Evolutionary conservation across 139 green algal species (phyloP), one percentile per base, ranked within the genome.

Genomic region (Volvox reticuliferus): DNA sequence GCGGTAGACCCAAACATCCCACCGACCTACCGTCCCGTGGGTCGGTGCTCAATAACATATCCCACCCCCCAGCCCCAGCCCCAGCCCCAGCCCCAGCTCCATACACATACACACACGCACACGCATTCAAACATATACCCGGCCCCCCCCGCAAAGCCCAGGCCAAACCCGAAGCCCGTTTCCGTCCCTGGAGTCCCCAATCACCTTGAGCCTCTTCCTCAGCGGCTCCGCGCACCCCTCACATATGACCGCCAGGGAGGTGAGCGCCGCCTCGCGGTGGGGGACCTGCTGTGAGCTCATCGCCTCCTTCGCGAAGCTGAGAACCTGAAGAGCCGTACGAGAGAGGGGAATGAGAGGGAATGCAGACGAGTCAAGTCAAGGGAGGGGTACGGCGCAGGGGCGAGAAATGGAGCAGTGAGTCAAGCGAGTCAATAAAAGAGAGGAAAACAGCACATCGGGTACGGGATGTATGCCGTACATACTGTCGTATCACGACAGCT

Each of bases 191-290:
- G 17, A 19, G 17, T 19, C 62, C 62, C 62, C 62, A 24, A 17
- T 19, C 30, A 89, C 87, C 21, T 75, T 36, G 22, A 96, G 78
- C 3, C 90, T 84, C 89, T 93, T 94, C 26, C 93, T 80, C 81
- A 97, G 55, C 26, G 89, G 89, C 87, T 97, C 95, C 28, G 89
- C 82, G 71, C 96, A 98, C 37, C 96, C 96, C 90, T 98, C 94
- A 18, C 92, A 91, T 21, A 96, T 44, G 12, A 96, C 95, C 1
- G 93, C 93, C 33, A 97, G 73, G 3, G 86, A 82, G 28, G 84
- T 93, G 69, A 96, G 92, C 5, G 92, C 94, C 33, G 93, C 95
- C 61, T 79, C 81, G 33, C 81, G 30, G 91, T 92, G 86, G 77
- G 79, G 20, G 18, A 35, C 32, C 61, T 69, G n/a, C 20, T 79